Conservation (phyloP, 2,329 filamentous ascomycete genomes). For the Stachybotrys chartarum region DNA sequence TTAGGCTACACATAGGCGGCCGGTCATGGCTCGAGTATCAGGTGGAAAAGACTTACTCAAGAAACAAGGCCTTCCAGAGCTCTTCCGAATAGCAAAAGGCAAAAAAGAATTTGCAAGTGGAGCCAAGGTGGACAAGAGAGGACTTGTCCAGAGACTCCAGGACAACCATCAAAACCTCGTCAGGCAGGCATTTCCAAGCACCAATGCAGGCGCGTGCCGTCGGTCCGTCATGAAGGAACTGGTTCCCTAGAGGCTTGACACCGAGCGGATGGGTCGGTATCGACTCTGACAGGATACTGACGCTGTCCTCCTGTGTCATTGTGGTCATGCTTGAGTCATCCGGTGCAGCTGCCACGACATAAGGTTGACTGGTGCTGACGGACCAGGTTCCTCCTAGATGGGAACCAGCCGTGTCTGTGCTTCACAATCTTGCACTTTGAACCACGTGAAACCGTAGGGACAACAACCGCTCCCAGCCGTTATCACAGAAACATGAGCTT, state of each 20-base stretch:
- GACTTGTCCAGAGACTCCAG: constrained; percentile 66
- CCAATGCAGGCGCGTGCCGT: constrained; percentile 65
- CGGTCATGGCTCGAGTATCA: too few species aligned
- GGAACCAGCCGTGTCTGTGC: too few species aligned
- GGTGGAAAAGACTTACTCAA: constrained; percentile 58
- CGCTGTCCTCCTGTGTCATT: not conserved
- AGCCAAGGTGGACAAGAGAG: constrained; percentile 59
- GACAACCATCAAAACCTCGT: constrained; percentile 70
- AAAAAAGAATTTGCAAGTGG: constrained; percentile 78
- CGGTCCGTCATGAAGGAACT: constrained; percentile 55
- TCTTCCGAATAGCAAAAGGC: constrained; percentile 81
- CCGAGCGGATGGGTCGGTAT: constrained; percentile 76
- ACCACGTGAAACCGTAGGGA: too few species aligned
- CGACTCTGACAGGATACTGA: constrained; percentile 25
- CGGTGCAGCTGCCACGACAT: not conserved
- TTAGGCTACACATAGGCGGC: too few species aligned
- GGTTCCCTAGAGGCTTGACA: constrained; percentile 83
- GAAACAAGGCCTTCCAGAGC: constrained; percentile 78
- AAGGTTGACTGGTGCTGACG: too few species aligned
- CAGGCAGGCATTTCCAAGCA: constrained; percentile 60
- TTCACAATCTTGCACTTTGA: too few species aligned
- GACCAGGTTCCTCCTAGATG: too few species aligned
- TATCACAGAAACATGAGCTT: too few species aligned
- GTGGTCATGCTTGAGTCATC: constrained; percentile 14
- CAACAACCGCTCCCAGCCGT: too few species aligned